A percentile compares a stretch with the other conserved stretches of the same genome.
phyloP scores from a whole-genome alignment of 371 early-diverging fungal species.

The Mucor racemosus region DNA sequence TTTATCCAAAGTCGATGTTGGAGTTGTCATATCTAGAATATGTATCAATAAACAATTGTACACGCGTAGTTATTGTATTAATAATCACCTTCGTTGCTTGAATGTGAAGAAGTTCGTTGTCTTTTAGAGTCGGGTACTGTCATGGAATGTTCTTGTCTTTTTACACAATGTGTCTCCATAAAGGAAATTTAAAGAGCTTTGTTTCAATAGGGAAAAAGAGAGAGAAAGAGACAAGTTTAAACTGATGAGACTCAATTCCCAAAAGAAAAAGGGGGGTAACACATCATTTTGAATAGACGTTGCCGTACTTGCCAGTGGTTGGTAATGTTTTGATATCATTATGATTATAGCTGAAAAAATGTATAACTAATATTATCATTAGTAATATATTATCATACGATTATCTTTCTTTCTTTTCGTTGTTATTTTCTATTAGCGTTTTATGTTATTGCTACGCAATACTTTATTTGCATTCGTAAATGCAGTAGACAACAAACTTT shows the following conservation, averaged over 20 bases:
- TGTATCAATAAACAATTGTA: neutral
- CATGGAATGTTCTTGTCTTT: slow-evolving; percentile 33
- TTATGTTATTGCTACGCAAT: too few species aligned
- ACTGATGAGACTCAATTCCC: neutral
- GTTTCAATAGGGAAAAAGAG: neutral
- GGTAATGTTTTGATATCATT: neutral
- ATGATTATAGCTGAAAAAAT: too few species aligned
- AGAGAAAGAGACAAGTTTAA: neutral
- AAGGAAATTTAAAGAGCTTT: neutral
- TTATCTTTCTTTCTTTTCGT: too few species aligned
- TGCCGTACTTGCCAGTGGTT: neutral
- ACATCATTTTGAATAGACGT: neutral
- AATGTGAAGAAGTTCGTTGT: slow-evolving; percentile 25
- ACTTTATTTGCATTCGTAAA: too few species aligned
- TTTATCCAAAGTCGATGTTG: slow-evolving; percentile 3
- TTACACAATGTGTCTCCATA: slow-evolving; percentile 21
- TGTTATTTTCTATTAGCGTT: too few species aligned
- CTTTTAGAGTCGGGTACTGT: slow-evolving; percentile 33
- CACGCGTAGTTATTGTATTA: neutral
- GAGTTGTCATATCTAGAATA: slow-evolving; percentile 23
- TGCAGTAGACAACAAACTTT: too few species aligned
- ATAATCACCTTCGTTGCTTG: slow-evolving; percentile 24
- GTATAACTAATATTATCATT: too few species aligned
- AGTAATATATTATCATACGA: too few species aligned
- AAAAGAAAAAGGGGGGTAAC: neutral